Percentiles rank a stretch among this genome's conserved stretches.
Conservation (phyloP, 257 asterid genomes). For the Solanum paucissectum region DNA sequence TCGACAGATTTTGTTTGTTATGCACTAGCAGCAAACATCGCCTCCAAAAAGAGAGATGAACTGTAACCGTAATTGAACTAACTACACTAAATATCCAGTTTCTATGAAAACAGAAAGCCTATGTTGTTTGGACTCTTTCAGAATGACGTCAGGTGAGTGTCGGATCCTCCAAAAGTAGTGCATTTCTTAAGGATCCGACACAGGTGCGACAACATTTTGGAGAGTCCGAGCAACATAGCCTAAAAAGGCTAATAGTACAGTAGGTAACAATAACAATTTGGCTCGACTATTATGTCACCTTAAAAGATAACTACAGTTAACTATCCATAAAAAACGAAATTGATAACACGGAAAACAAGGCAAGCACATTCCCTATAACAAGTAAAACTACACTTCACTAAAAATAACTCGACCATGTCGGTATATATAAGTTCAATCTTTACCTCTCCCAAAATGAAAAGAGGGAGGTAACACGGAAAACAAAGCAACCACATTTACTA, state of each 20-base stretch:
- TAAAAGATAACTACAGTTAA: not conserved
- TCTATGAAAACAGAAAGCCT: not conserved
- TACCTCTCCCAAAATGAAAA: constrained; percentile 67
- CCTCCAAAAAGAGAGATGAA: not conserved
- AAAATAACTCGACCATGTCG: not conserved
- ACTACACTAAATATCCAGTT: not conserved
- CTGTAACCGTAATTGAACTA: not conserved
- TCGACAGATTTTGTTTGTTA: not conserved
- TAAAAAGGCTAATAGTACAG: not conserved
- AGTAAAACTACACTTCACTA: not conserved
- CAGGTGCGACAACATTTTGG: not conserved
- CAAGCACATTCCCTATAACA: not conserved
- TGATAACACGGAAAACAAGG: not conserved
- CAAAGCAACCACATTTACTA: not conserved
- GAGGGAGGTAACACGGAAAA: constrained; percentile 33
- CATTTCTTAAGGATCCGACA: not conserved
- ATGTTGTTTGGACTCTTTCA: not conserved
- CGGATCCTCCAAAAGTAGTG: not conserved
- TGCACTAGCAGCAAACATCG: not conserved
- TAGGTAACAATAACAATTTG: not conserved
- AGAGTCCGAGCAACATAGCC: not conserved
- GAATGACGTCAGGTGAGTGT: not conserved
- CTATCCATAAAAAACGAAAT: not conserved
- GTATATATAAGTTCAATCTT: not conserved
- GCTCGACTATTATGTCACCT: not conserved